phyloP scores from a whole-genome alignment of 108 stramenopile genomes.

The Schizochytrium sp. region DNA sequence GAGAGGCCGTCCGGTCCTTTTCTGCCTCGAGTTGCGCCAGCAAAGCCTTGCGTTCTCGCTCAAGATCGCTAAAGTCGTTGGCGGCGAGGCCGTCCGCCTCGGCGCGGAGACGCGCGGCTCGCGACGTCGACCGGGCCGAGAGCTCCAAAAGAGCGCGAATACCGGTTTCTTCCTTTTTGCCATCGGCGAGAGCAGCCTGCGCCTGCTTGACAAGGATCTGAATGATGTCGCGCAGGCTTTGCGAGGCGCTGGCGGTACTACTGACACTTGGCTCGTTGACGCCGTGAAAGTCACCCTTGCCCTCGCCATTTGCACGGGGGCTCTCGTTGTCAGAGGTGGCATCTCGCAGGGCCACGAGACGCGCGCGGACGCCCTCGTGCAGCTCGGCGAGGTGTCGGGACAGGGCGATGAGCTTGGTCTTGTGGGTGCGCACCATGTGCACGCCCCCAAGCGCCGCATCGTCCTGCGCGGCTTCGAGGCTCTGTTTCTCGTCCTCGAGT shows the following conservation, averaged over 20 bases:
- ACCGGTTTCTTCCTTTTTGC: neutral
- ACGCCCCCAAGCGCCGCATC: neutral
- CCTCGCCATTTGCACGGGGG: no score
- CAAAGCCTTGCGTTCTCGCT: neutral
- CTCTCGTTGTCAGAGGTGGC: neutral
- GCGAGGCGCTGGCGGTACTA: neutral
- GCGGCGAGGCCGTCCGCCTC: neutral
- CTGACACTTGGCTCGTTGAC: neutral
- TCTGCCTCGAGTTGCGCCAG: neutral
- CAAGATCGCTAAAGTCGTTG: neutral
- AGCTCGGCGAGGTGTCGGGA: neutral
- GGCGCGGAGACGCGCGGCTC: neutral
- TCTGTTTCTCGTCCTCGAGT: constrained; percentile 8
- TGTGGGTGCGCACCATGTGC: neutral
- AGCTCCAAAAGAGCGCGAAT: neutral
- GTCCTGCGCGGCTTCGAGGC: neutral
- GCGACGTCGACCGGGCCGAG: neutral
- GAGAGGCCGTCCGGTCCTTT: neutral
- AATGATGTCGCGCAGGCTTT: neutral
- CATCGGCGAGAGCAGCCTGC: neutral
- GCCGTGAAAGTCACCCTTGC: no score
- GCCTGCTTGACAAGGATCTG: neutral
- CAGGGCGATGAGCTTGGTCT: neutral
- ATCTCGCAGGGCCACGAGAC: neutral
- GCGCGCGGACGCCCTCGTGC: neutral